A percentile compares a stretch with the other conserved stretches of the same genome.
phyloP scores from a whole-genome alignment of 345 rosid species.

The Eucalyptus decipiens region DNA sequence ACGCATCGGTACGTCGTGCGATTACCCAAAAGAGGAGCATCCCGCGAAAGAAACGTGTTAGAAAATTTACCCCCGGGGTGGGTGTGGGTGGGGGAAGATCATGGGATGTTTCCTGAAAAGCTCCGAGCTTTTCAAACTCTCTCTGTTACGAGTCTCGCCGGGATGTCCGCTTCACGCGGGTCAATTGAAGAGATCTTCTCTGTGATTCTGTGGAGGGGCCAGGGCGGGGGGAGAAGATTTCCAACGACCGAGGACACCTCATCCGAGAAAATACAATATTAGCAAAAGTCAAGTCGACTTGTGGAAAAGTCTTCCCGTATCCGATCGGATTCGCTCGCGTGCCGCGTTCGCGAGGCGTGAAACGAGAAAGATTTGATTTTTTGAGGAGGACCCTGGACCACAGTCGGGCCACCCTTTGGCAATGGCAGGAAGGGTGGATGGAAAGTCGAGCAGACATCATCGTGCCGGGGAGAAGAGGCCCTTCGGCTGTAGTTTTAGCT shows the following conservation, averaged over 20 bases:
- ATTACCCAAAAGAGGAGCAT: background rate
- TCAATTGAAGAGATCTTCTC: background rate
- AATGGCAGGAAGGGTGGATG: background rate
- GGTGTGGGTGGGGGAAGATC: background rate
- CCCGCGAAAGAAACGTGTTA: background rate
- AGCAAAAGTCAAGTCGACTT: background rate
- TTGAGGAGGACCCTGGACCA: background rate
- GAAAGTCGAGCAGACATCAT: background rate
- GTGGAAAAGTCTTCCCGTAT: background rate
- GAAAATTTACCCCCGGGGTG: background rate
- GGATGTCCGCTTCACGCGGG: background rate
- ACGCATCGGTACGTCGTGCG: background rate
- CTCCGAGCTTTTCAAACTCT: background rate
- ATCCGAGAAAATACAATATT: background rate
- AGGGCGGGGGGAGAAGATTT: background rate
- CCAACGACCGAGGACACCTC: background rate
- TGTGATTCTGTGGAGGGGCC: background rate
- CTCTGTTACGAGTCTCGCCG: background rate
- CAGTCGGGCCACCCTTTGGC: background rate
- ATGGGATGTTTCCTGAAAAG: background rate
- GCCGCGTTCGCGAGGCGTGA: background rate
- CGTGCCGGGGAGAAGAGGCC: background rate
- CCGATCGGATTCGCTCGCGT: background rate
- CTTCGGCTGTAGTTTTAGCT: background rate
- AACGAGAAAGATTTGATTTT: background rate